Evolutionary conservation across 2,329 filamentous ascomycete species (phyloP).

Genomic region (Stagonosporopsis rhizophila): DNA sequence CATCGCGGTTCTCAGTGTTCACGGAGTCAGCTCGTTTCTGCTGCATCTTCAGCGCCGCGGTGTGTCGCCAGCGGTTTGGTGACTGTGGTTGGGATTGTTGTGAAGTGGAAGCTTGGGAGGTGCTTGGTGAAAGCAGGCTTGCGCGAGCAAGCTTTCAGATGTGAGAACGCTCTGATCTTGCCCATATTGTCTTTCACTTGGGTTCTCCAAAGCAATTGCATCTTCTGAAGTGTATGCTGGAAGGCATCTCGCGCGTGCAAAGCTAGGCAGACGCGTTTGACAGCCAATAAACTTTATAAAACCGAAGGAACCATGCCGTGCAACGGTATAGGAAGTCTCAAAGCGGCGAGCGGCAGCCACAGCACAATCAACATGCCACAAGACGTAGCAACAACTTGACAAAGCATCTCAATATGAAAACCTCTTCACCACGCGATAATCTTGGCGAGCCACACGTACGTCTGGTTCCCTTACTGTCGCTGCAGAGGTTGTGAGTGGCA

Average conservation of each 20-base stretch:
- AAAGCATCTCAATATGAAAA: neutral
- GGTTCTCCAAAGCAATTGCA: neutral
- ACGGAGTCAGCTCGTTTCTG: conserved; percentile 1
- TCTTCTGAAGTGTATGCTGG: neutral
- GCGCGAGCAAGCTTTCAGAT: neutral
- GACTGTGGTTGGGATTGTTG: neutral
- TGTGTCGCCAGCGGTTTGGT: neutral
- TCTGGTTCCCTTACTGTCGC: neutral
- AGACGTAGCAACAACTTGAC: neutral
- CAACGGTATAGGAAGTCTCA: neutral
- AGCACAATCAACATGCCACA: neutral
- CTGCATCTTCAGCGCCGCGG: neutral
- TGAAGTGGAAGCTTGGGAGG: neutral
- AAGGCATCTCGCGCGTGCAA: neutral
- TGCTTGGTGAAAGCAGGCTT: neutral
- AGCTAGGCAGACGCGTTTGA: neutral
- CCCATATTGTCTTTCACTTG: conserved; percentile 3
- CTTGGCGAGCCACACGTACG: neutral
- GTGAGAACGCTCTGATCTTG: neutral
- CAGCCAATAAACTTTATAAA: neutral
- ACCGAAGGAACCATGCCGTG: neutral
- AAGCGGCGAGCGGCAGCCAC: neutral
- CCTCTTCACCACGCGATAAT: neutral
- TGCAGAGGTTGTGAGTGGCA: neutral
- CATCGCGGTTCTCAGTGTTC: neutral